Percentiles rank a stretch among this genome's conserved stretches.
Evolutionary conservation across 1,284 basidiomycete species (phyloP).

Genomic region (Tylopilus orsonianus): DNA sequence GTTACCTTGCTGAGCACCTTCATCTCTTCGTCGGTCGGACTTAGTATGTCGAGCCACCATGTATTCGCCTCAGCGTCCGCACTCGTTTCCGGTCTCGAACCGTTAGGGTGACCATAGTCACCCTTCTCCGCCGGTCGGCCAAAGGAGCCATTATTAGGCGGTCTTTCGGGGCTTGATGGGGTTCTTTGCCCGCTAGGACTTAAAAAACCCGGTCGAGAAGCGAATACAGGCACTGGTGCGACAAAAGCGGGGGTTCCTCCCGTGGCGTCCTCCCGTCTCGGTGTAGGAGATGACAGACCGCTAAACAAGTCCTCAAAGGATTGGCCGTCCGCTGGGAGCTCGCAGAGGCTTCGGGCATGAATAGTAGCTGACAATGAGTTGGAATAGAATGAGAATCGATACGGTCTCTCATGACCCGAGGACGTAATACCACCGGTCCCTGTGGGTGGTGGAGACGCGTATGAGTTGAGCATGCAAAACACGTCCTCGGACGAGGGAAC

Average conservation of each 20-base stretch:
- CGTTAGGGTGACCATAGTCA: conserved; percentile 25
- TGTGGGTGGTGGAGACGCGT: conserved; percentile 11
- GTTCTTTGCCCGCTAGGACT: conserved; percentile 10
- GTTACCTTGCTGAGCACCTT: conserved; percentile 87
- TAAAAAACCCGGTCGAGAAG: conserved; percentile 7
- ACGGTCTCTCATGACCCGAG: conserved; percentile 83
- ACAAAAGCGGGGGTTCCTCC: conserved; percentile 4
- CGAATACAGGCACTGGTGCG: conserved; percentile 13
- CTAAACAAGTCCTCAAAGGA: conserved; percentile 90
- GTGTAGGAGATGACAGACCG: conserved; percentile 40
- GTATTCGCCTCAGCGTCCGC: conserved; percentile 71
- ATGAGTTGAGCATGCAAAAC: conserved; percentile 18
- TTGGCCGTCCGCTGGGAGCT: conserved; percentile 93
- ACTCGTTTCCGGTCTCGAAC: conserved; percentile 18
- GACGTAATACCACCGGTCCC: conserved; percentile 39
- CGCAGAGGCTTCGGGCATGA: conserved; percentile 89
- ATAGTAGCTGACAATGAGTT: conserved; percentile 92
- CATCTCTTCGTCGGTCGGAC: conserved; percentile 98
- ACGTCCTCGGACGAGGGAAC: conserved; percentile 34
- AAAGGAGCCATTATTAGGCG: conserved; percentile 12
- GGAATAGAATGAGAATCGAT: conserved; percentile 98
- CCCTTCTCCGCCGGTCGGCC: conserved; percentile 25
- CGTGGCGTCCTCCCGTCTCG: conserved; percentile 8
- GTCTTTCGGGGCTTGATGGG: conserved; percentile 4
- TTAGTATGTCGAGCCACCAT: conserved; percentile 97